Percentiles rank a stretch among this genome's conserved stretches.
Conservation (phyloP, 129 eudicot genomes). For the Pseudognaphalium luteoalbum region DNA sequence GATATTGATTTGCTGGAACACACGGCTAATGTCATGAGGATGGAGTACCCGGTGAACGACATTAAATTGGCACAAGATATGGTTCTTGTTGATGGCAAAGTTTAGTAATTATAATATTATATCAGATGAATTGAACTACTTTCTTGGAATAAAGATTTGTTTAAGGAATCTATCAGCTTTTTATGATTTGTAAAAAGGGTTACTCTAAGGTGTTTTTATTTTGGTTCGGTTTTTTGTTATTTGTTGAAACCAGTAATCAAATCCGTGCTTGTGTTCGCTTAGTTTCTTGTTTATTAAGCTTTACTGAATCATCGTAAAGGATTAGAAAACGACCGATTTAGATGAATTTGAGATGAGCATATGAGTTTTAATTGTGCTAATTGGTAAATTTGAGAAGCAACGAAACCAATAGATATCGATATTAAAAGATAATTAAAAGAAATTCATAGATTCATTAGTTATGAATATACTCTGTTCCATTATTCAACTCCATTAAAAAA, state of each 20-base stretch:
- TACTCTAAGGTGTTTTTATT: not conserved
- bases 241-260: not conserved
- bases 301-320: not conserved
- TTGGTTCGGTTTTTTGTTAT: not conserved
- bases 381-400: not conserved
- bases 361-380: not conserved
- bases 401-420: too few species aligned
- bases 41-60: constrained; percentile 2
- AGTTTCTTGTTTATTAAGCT: not conserved
- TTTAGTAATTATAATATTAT: not conserved
- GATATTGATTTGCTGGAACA: constrained; percentile 27
- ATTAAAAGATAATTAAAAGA: too few species aligned
- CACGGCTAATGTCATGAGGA: constrained; percentile 29
- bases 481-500: not conserved
- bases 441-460: not conserved
- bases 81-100: constrained; percentile 21
- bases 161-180: not conserved
- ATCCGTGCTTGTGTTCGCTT: not conserved
- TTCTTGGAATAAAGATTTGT: not conserved
- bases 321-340: not conserved
- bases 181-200: not conserved
- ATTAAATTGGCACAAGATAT: constrained; percentile 2
- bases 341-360: not conserved
- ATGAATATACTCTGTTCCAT: not conserved
- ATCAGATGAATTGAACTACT: not conserved